Evolutionary conservation across 352 stramenopile genomes (phyloP), one percentile per base, ranked within the genome.

Genomic region (Phytophthora rubi): DNA sequence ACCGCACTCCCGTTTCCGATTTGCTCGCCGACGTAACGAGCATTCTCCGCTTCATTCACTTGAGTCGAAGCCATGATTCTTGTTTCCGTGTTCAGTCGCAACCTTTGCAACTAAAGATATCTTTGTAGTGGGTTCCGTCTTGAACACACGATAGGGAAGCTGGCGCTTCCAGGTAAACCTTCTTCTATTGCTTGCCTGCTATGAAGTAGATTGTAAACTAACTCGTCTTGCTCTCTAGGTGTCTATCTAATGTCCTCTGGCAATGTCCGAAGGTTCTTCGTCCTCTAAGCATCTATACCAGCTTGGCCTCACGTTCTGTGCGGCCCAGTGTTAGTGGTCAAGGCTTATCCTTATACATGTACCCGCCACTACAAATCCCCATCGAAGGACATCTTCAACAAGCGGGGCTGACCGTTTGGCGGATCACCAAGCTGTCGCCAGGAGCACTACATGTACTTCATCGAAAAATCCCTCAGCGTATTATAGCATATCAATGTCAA

Each of bases 61-160:
- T 47, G 39, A 47, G 39, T 47, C 39, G 39, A 47, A 47, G 39
- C 13, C 39, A 47, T 47, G 12, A 6, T 47, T 55, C 3, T 60
- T 54, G 60, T 62, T 45, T 61, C 55, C 13, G 52, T 52, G 26
- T 58, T 58, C 61, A 57, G 53, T 68, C 55, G 55, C 61, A 54
- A 68, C 61, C n/a, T 62, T 68, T 47, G 51, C 60, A 60, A 68
- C 52, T 68, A 60, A 56, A 68, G 39, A 68, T 49, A 61, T 61
- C 42, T 68, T 70, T 26, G 23, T 26, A 39, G 10, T 39, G 33
- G 10, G 33, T 39, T 12, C 10, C 33, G 33, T 39, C 10, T 12
- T 12, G 10, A 26, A 26, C 23, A 26, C 23, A 26, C 23, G 23
- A 26, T 26, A 26, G 23, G 23, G 23, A 26, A 26, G 23, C 23